Percentiles rank a stretch among this genome's conserved stretches.
These are phyloP conservation scores for Tardiomyces blankii DNA, from an alignment of 1,139 yeast genomes.

Conservation along the genomic window DNA sequence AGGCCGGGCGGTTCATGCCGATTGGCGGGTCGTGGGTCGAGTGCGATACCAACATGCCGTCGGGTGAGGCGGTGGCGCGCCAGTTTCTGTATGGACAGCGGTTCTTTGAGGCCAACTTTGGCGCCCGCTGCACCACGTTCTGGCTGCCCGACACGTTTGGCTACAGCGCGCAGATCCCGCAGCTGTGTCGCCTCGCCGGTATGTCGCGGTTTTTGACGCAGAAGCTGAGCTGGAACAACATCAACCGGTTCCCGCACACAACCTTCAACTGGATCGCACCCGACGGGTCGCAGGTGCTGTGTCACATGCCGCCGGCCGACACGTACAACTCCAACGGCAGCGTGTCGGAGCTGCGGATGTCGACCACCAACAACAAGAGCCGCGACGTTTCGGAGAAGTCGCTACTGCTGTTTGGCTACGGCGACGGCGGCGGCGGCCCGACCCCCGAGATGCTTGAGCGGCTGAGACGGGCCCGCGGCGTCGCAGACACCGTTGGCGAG, in stretches of 20 bases:
- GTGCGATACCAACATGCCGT: conserved; percentile 88
- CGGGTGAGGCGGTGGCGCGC: conserved; percentile 80
- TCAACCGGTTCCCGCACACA: conserved; percentile 76
- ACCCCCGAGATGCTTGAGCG: conserved; percentile 88
- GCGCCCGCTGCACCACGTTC: conserved; percentile 58
- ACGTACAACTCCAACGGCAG: conserved; percentile 94
- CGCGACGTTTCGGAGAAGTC: conserved; percentile 52
- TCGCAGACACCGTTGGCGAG: conserved; percentile 67
- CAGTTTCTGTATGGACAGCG: conserved; percentile 89
- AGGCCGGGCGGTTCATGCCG: conserved; percentile 70
- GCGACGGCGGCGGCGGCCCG: conserved; percentile 99
- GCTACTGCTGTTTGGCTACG: conserved; percentile 75
- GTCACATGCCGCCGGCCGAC: conserved; percentile 97
- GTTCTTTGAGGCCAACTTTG: conserved; percentile 70
- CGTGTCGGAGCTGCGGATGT: conserved; percentile 43
- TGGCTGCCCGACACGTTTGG: conserved; percentile 99
- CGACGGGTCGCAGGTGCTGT: conserved; percentile 85
- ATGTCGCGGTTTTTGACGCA: conserved; percentile 82
- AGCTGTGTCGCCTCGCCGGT: conserved; percentile 75
- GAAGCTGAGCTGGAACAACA: conserved; percentile 91
- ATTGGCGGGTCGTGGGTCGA: conserved; percentile 98
- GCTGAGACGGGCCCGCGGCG: conserved; percentile 79
- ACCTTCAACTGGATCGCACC: conserved; percentile 94
- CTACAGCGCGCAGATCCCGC: conserved; percentile 91
- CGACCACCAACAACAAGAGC: conserved; percentile 73